phyloP scores from a whole-genome alignment of 1,284 basidiomycete genomes.

The Cutaneotrichosporon cutaneum region DNA sequence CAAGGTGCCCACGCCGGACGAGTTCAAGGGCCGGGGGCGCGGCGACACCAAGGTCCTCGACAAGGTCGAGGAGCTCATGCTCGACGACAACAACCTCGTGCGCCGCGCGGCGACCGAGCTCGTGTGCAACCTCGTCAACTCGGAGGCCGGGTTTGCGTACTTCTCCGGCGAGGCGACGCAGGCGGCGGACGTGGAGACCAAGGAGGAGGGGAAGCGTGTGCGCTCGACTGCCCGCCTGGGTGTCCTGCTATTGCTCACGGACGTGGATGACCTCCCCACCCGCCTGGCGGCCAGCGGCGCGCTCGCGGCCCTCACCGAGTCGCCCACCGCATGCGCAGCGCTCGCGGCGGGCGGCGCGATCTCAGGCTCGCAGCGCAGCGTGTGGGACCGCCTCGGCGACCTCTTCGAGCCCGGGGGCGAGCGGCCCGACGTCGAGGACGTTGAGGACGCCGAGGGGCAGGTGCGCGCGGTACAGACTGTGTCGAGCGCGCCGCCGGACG shows the following conservation, averaged over 20 bases:
- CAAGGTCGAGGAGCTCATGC: slow-evolving; percentile 73
- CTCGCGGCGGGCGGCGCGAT: slow-evolving; percentile 53
- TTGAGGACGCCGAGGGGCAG: slow-evolving; percentile 36
- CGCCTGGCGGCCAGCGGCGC: slow-evolving; percentile 81
- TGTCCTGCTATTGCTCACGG: slow-evolving; percentile 76
- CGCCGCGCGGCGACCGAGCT: slow-evolving; percentile 86
- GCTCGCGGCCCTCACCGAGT: slow-evolving; percentile 71
- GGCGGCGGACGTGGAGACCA: slow-evolving; percentile 24
- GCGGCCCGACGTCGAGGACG: slow-evolving; percentile 24
- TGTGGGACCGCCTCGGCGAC: slow-evolving; percentile 63
- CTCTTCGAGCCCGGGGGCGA: slow-evolving; percentile 55
- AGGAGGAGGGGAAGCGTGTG: slow-evolving; percentile 35
- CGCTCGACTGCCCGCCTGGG: slow-evolving; percentile 66
- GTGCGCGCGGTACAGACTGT: slow-evolving; percentile 32
- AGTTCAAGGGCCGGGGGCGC: slow-evolving; percentile 12
- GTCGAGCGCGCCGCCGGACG: slow-evolving; percentile 50
- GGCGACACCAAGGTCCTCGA: slow-evolving; percentile 50
- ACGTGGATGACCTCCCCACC: slow-evolving; percentile 77
- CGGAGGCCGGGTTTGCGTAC: slow-evolving; percentile 67
- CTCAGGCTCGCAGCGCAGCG: slow-evolving; percentile 55
- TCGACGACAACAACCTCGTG: slow-evolving; percentile 78
- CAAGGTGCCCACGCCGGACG: slow-evolving; percentile 27
- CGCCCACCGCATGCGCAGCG: slow-evolving; percentile 60
- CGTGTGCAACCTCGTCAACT: slow-evolving; percentile 85
- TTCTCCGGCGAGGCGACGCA: slow-evolving; percentile 38